Evolutionary conservation across 257 asterid species (phyloP).

Genomic region (Penstemon eatonii): DNA sequence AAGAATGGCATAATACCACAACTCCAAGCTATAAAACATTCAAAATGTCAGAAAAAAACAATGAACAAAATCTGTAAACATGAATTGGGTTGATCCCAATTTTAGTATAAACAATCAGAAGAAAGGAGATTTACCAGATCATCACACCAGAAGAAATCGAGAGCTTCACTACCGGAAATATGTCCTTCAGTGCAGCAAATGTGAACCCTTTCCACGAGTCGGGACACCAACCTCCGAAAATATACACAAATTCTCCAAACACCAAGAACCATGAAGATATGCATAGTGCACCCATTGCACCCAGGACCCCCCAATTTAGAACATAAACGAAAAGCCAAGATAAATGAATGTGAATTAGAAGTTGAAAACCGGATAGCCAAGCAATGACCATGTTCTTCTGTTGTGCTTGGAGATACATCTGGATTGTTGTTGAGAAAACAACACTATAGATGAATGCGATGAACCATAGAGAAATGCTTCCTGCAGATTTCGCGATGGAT

Average conservation of each 20-base stretch:
- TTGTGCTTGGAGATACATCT: conserved; percentile 71
- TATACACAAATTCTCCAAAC: conserved; percentile 47
- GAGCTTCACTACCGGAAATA: conserved; percentile 57
- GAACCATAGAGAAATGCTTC: conserved; percentile 33
- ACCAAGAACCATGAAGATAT: conserved; percentile 53
- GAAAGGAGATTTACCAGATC: conserved; percentile 46
- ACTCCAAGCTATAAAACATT: conserved; percentile 47
- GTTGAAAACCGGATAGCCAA: conserved; percentile 42
- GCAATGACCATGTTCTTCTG: conserved; percentile 53
- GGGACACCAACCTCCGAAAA: conserved; percentile 69
- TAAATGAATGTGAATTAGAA: conserved; percentile 46
- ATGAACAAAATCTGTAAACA: not conserved
- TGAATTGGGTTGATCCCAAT: not conserved
- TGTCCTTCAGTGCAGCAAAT: conserved; percentile 48
- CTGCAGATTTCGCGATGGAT: too few species aligned
- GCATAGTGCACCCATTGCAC: conserved; percentile 60
- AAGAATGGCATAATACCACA: conserved; percentile 65
- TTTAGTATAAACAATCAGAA: not conserved
- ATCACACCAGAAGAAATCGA: conserved; percentile 61
- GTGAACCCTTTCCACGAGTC: conserved; percentile 64
- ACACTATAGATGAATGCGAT: conserved; percentile 49
- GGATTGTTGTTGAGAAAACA: conserved; percentile 56
- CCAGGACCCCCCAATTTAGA: conserved; percentile 44
- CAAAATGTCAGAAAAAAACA: not conserved
- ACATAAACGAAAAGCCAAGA: conserved; percentile 53